Conservation (phyloP, 148 eudicot genomes). For the Arbutus unedo region DNA sequence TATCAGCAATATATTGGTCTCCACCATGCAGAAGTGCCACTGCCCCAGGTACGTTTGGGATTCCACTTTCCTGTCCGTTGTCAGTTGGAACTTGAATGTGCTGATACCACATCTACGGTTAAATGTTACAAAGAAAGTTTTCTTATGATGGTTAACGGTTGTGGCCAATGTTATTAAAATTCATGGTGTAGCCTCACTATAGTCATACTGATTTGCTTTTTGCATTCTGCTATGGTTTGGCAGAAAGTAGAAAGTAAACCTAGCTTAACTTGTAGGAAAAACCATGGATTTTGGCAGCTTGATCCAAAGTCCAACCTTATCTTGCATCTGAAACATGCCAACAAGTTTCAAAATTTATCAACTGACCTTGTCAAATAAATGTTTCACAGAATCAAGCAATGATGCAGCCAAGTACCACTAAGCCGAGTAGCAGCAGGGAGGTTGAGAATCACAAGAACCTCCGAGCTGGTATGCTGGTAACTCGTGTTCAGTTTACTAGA, state of each 20-base stretch:
- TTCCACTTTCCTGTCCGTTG: not conserved
- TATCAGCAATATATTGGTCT: slow-evolving; percentile 58
- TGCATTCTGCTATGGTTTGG: not conserved
- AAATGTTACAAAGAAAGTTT: not conserved
- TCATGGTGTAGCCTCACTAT: not conserved
- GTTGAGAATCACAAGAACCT: slow-evolving; percentile 26
- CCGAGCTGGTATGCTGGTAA: slow-evolving; percentile 26
- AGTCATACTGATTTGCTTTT: not conserved
- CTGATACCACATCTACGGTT: not conserved
- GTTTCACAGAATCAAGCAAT: slow-evolving; percentile 30
- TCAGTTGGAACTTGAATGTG: slow-evolving; percentile 9
- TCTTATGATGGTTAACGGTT: not conserved
- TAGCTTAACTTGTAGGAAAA: not conserved
- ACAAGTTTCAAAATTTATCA: not conserved
- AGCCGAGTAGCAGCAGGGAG: slow-evolving; percentile 30
- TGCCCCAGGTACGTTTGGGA: slow-evolving; percentile 27
- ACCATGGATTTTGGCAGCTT: not conserved
- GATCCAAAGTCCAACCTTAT: not conserved
- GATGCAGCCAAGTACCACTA: slow-evolving; percentile 28
- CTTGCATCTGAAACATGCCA: not conserved
- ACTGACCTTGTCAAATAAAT: not conserved
- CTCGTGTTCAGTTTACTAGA: not conserved
- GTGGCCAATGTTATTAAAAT: not conserved
- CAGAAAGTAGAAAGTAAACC: not conserved
- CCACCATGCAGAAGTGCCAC: slow-evolving; percentile 45